A percentile compares a stretch with the other conserved stretches of the same genome.
phyloP scores from a whole-genome alignment of 345 rosid genomes.

The Gossypium turneri region DNA sequence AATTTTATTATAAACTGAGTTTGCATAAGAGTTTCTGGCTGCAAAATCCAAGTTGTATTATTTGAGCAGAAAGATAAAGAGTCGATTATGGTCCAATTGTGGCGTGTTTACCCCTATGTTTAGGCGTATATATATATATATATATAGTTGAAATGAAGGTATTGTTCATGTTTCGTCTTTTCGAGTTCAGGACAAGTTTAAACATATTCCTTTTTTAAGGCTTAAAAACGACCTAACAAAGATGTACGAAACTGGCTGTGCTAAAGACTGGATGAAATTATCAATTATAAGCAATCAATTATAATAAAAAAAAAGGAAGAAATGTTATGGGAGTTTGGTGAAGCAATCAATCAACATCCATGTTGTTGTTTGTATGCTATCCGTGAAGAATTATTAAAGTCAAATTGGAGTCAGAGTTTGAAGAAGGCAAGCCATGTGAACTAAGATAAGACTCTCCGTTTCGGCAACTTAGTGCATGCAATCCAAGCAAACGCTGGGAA shows the following conservation, averaged over 20 bases:
- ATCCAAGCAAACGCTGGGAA: background rate
- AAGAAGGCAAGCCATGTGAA: constrained; percentile 28
- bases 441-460: background rate
- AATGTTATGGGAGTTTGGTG: background rate
- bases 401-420: background rate
- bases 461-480: constrained; percentile 11
- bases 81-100: no score
- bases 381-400: constrained; percentile 9
- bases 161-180: no score
- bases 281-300: background rate
- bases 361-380: background rate
- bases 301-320: background rate
- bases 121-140: no score
- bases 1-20: no score
- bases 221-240: background rate
- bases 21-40: no score
- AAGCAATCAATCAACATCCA: background rate
- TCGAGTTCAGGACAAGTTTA: no score
- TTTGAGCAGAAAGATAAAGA: no score
- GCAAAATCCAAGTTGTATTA: no score
- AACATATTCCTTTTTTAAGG: background rate
- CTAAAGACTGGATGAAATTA: background rate
- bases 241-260: background rate
- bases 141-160: no score
- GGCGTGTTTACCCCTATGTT: no score